Conservation (phyloP, 2,329 filamentous ascomycete genomes). For the Colletotrichum liriopes region DNA sequence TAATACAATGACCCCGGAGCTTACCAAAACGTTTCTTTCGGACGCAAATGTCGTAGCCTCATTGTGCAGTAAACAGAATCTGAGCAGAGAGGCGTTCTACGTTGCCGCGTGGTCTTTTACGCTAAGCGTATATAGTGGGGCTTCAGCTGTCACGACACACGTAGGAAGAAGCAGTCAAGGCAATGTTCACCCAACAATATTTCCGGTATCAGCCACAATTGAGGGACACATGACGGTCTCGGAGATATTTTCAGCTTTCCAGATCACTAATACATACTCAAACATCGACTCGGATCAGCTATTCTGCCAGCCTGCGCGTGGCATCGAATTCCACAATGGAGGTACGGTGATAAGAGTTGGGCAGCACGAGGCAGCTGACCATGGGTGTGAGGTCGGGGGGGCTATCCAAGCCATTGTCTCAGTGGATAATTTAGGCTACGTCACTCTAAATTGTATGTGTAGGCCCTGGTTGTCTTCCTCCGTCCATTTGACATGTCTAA, state of each 20-base stretch:
- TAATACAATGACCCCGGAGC: not conserved
- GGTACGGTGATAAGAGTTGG: not conserved
- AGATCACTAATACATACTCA: not conserved
- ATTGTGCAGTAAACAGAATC: not conserved
- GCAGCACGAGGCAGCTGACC: not conserved
- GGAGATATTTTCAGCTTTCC: not conserved
- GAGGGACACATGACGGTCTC: not conserved
- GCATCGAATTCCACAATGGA: conserved; percentile 1
- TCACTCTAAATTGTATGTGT: not conserved
- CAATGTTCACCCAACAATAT: not conserved
- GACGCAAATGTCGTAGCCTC: not conserved
- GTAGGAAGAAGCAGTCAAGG: not conserved
- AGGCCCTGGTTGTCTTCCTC: not conserved
- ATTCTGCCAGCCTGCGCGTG: not conserved
- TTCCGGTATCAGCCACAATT: not conserved
- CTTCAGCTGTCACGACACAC: not conserved
- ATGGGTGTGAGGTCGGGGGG: accelerated
- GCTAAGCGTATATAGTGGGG: conserved; percentile 1
- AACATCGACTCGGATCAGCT: not conserved
- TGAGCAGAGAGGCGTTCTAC: conserved; percentile 1
- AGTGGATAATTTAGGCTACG: not conserved
- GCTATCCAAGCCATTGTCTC: not conserved
- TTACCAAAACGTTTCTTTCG: not conserved
- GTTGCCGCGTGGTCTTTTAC: conserved; percentile 11
- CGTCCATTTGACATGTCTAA: not conserved